Evolutionary conservation across 2,329 filamentous ascomycete species (phyloP).

Genomic region (Pestalotiopsis sp.): DNA sequence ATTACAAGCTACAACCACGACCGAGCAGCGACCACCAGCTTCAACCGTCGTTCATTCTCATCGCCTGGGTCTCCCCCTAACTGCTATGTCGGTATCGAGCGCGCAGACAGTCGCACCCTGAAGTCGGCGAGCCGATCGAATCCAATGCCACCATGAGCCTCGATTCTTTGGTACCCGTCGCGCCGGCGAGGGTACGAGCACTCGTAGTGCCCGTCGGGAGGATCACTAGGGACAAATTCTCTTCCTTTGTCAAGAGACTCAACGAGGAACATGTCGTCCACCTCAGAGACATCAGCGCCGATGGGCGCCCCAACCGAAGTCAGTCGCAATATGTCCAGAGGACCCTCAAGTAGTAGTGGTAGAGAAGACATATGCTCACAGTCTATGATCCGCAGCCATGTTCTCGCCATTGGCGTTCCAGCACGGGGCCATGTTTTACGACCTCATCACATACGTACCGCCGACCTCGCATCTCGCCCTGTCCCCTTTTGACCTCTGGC

Average conservation of each 20-base stretch:
- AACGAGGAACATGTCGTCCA: conserved; percentile 80
- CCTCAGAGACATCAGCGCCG: conserved; percentile 83
- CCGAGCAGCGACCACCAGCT: neutral
- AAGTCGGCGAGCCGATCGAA: conserved; percentile 24
- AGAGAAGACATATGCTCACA: conserved; percentile 17
- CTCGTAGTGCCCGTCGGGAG: conserved; percentile 84
- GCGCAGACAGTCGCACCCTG: conserved; percentile 29
- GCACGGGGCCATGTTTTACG: conserved; percentile 83
- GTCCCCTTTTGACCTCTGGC: conserved; percentile 87
- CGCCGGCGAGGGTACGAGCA: conserved; percentile 87
- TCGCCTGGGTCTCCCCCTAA: neutral
- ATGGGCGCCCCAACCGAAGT: conserved; percentile 86
- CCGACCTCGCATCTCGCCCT: conserved; percentile 79
- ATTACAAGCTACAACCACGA: neutral
- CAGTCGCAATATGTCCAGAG: conserved; percentile 35
- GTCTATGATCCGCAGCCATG: conserved; percentile 65
- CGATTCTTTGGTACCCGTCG: conserved; percentile 87
- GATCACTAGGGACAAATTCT: conserved; percentile 81
- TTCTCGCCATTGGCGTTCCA: conserved; percentile 92
- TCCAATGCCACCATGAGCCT: conserved; percentile 73
- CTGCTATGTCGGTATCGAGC: conserved; percentile 11
- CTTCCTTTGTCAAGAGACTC: conserved; percentile 76
- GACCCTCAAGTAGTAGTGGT: neutral
- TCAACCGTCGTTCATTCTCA: neutral
- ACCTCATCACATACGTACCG: conserved; percentile 79